A percentile compares a stretch with the other conserved stretches of the same genome.
These are phyloP conservation scores for Penicillium freii DNA, from an alignment of 2,329 filamentous ascomycete species.

Conservation along the genomic window DNA sequence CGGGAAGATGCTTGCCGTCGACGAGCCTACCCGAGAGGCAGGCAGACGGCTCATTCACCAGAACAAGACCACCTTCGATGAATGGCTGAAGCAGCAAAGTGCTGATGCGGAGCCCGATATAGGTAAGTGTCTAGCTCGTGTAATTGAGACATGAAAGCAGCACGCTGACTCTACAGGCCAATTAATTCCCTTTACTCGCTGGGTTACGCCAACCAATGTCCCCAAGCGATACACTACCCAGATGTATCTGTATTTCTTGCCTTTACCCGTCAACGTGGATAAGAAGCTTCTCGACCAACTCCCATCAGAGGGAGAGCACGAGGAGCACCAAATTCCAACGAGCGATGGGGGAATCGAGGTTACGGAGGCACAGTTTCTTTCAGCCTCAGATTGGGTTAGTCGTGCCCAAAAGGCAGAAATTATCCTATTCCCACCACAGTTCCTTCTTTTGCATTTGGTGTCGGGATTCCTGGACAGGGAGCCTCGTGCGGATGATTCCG, in stretches of 20 bases:
- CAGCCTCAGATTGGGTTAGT: slow-evolving; percentile 66
- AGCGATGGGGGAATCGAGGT: slow-evolving; percentile 68
- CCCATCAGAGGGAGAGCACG: slow-evolving; percentile 45
- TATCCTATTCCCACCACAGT: slow-evolving; percentile 87
- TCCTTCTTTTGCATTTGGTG: slow-evolving; percentile 57
- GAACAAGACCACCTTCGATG: slow-evolving; percentile 62
- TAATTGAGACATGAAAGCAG: not conserved
- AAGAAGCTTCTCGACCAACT: slow-evolving; percentile 33
- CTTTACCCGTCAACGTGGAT: slow-evolving; percentile 48
- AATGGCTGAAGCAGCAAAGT: slow-evolving; percentile 57
- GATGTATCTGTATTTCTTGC: slow-evolving; percentile 94
- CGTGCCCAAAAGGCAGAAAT: slow-evolving; percentile 64
- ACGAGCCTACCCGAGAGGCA: slow-evolving; percentile 58
- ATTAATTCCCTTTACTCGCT: slow-evolving; percentile 81
- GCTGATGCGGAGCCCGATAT: slow-evolving; percentile 53
- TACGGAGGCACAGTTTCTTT: slow-evolving; percentile 75
- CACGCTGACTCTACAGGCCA: slow-evolving; percentile 47
- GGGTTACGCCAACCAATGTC: slow-evolving; percentile 75
- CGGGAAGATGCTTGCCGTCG: slow-evolving; percentile 59
- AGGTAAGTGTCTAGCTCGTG: slow-evolving; percentile 38
- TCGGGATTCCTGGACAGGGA: slow-evolving; percentile 50
- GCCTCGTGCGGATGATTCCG: slow-evolving; percentile 19
- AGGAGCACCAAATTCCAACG: slow-evolving; percentile 66
- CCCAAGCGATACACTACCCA: slow-evolving; percentile 85
- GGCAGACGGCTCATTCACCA: slow-evolving; percentile 69